Evolutionary conservation across 2,329 filamentous ascomycete species (phyloP).

Genomic region (Ascochyta fabae): DNA sequence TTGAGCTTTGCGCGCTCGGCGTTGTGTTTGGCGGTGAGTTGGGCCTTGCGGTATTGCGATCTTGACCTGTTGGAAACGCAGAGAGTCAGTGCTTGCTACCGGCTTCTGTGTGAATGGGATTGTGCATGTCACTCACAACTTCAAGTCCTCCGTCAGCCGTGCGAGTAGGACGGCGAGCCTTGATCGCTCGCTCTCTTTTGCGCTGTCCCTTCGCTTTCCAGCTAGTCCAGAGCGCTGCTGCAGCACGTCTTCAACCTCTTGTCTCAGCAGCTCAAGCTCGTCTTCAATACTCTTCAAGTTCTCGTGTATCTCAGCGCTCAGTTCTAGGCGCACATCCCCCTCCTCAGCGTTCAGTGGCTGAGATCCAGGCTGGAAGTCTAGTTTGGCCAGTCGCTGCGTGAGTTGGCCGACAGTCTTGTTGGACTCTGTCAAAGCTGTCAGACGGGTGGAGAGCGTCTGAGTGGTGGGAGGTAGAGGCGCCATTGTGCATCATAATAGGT

Average conservation of each 20-base stretch:
- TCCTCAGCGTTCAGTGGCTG: conserved; percentile 66
- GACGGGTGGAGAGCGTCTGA: conserved; percentile 54
- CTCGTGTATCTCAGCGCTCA: conserved; percentile 81
- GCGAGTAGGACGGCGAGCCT: conserved; percentile 71
- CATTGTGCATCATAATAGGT: conserved; percentile 40
- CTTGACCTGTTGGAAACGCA: conserved; percentile 56
- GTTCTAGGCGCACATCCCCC: conserved; percentile 71
- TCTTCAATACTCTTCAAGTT: conserved; percentile 79
- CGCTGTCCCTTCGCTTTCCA: conserved; percentile 55
- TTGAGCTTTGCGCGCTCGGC: conserved; percentile 75
- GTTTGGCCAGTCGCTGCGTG: conserved; percentile 63
- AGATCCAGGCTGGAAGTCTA: conserved; percentile 68
- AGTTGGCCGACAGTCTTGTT: conserved; percentile 62
- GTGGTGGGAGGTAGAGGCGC: conserved; percentile 44
- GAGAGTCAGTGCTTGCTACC: conserved; percentile 4
- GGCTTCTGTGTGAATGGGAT: background rate
- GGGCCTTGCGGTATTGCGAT: conserved; percentile 78
- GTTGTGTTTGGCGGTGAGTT: conserved; percentile 77
- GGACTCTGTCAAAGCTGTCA: conserved; percentile 60
- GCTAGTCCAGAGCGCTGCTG: conserved; percentile 42
- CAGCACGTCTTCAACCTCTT: conserved; percentile 76
- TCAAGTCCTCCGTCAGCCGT: conserved; percentile 73
- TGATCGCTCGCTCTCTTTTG: conserved; percentile 67
- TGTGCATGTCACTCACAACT: conserved; percentile 61
- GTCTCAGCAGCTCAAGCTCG: conserved; percentile 78